Base-by-base conservation (phyloP, 1,139 yeast genomes). In the Scheffersomyces stambukii region DNA sequence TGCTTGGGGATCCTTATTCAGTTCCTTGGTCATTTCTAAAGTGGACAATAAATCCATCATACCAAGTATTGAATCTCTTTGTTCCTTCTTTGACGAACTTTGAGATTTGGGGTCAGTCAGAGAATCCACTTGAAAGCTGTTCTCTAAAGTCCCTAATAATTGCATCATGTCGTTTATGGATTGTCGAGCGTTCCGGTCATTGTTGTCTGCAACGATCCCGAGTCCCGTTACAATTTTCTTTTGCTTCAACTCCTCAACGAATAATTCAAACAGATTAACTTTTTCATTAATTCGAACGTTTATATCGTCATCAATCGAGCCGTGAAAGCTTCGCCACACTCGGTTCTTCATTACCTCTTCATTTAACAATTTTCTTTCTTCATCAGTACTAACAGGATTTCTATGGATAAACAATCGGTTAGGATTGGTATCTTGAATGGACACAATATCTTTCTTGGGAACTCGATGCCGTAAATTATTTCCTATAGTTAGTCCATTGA, bases 401-500 rank as follows among this genome's bases (percentile, higher is more conserved):
- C 56, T 33, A 33, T 48, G 51, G 19, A 53, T 50, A 17, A 50
- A 50, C 16, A 42, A 24, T 19, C 51, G 41, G 22, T 41, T 48
- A 1, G 31, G 9, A 13, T 33, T 33, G 3, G 22, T 18, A 11
- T 33, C 30, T 6, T n/a, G 18, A 8, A 6, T n/a, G 10, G 6
- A 5, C n/a, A n/a, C n/a, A n/a, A n/a, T n/a, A 8, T 23, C 20
- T 3, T 20, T 9, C n/a, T 25, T 23, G 19, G 34, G 24, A 7
- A 30, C 23, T 21, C 61, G 39, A 27, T 53, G 58, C 9, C 52
- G 36, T 16, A 53, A 32, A 34, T 50, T 54, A 11, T 47, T 45
- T 0, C 69, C 69, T 12, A 62, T 42, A 2, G 64, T 63, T 13
- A 63, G 41, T 0, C 70, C 69, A 36, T 58, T 62, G 9, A 63